A percentile compares a stretch with the other conserved stretches of the same genome.
Conservation (phyloP, 1,139 yeast genomes). For the Blastobotrys serpentis region DNA sequence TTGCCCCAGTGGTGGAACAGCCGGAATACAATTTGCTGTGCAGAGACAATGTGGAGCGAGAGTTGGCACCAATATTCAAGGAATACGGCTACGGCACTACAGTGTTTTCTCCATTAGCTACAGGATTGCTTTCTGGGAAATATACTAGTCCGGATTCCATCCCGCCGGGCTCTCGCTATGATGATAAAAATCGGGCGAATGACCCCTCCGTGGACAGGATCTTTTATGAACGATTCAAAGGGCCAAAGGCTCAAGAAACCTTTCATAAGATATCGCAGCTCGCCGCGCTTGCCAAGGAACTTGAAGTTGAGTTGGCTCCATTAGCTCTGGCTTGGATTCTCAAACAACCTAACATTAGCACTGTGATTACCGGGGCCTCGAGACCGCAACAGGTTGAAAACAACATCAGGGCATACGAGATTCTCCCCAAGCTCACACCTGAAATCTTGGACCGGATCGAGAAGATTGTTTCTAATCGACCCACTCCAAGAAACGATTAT, state of each 20-base stretch:
- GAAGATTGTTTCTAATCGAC: constrained; percentile 35
- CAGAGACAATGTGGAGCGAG: constrained; percentile 37
- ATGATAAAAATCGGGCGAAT: constrained; percentile 21
- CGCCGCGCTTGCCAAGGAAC: constrained; percentile 32
- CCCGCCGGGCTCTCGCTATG: constrained; percentile 35
- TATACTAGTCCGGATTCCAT: constrained; percentile 30
- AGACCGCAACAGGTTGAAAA: constrained; percentile 36
- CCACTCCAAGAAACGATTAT: constrained; percentile 22
- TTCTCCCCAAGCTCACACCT: constrained; percentile 34
- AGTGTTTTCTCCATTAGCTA: constrained; percentile 37
- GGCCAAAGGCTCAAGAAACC: constrained; percentile 29
- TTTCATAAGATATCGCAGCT: constrained; percentile 31
- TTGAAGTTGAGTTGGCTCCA: constrained; percentile 33
- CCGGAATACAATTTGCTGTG: constrained; percentile 35
- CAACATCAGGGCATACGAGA: constrained; percentile 37
- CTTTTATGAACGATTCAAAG: constrained; percentile 24
- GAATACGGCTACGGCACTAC: constrained; percentile 38
- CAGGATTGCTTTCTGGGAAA: constrained; percentile 39
- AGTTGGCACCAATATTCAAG: constrained; percentile 35
- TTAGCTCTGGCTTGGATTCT: constrained; percentile 37
- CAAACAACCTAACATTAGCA: constrained; percentile 36
- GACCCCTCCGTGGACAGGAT: constrained; percentile 16
- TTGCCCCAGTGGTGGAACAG: constrained; percentile 40
- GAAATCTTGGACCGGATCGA: constrained; percentile 36
- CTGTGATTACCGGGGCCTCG: constrained; percentile 39